phyloP scores from a whole-genome alignment of 1,139 yeast species.

The Candida sanyaensis region DNA sequence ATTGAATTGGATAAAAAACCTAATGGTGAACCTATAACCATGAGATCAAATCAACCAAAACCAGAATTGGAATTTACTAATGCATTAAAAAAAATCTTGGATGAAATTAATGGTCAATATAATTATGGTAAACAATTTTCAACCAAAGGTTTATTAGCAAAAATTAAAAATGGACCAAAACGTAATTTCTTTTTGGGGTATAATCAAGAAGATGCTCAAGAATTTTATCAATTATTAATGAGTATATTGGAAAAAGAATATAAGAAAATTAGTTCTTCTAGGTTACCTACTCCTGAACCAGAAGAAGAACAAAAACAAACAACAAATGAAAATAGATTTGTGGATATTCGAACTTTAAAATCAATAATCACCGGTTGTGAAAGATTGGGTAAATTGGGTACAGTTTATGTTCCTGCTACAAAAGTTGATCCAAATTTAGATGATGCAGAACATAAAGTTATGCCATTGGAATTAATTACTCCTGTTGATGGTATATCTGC shows the following conservation, averaged over 20 bases:
- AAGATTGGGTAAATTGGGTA: constrained; percentile 56
- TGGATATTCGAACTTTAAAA: constrained; percentile 21
- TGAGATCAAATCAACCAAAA: constrained; percentile 25
- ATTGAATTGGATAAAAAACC: constrained; percentile 20
- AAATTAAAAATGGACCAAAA: constrained; percentile 79
- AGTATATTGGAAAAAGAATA: constrained; percentile 70
- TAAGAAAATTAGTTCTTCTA: constrained; percentile 23
- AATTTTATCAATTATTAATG: constrained; percentile 81
- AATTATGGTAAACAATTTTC: constrained; percentile 59
- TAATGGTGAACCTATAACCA: constrained; percentile 23
- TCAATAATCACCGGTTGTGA: constrained; percentile 47
- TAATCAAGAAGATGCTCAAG: constrained; percentile 95
- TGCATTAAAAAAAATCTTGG: constrained; percentile 51
- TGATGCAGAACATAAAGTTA: constrained; percentile 40
- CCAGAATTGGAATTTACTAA: constrained; percentile 49
- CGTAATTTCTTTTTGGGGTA: constrained; percentile 77
- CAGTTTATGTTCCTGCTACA: constrained; percentile 67
- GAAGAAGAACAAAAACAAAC: constrained; percentile 15
- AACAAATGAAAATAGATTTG: constrained; percentile 17
- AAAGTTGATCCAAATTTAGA: constrained; percentile 70
- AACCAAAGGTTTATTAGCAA: constrained; percentile 62
- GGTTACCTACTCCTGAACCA: constrained; percentile 23
- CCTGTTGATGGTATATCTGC: constrained; percentile 90
- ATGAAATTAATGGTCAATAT: constrained; percentile 58
- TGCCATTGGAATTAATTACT: constrained; percentile 63